phyloP scores from a whole-genome alignment of 2,329 filamentous ascomycete species.

The Monilinia polystroma region DNA sequence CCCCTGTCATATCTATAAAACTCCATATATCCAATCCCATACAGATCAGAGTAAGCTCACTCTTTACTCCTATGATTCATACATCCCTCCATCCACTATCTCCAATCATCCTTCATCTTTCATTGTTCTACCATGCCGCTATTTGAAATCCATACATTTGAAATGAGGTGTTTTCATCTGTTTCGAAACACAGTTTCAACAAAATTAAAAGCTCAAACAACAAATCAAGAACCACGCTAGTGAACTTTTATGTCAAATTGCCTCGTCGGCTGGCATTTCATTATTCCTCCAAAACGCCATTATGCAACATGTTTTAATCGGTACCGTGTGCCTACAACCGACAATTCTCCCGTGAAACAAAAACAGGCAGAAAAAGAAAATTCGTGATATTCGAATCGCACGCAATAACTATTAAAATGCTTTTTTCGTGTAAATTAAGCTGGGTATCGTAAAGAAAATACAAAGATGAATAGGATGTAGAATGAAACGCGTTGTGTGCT shows the following conservation, averaged over 20 bases:
- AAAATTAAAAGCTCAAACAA: neutral
- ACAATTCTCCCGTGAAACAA: neutral
- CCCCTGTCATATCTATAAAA: neutral
- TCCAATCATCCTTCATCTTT: neutral
- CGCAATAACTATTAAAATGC: slow-evolving; percentile 21
- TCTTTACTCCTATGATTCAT: neutral
- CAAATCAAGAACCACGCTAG: neutral
- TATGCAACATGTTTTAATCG: slow-evolving; percentile 6
- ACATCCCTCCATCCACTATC: neutral
- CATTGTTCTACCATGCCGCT: neutral
- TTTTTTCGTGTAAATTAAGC: slow-evolving; percentile 20
- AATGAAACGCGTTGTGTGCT: neutral
- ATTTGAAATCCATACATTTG: neutral
- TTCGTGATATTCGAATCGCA: slow-evolving; percentile 13
- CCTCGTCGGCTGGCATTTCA: neutral
- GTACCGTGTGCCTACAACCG: neutral
- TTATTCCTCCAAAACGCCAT: slow-evolving; percentile 7
- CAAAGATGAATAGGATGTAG: neutral
- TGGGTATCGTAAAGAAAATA: slow-evolving; percentile 20
- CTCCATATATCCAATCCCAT: neutral
- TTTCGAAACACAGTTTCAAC: slow-evolving; percentile 6
- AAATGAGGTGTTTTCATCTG: neutral
- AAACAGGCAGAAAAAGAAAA: neutral
- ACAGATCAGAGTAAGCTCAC: neutral
- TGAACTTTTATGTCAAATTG: slow-evolving; percentile 4